Base-by-base conservation (phyloP, 495 filamentous ascomycete genomes). In the Penicillium crystallinum region DNA sequence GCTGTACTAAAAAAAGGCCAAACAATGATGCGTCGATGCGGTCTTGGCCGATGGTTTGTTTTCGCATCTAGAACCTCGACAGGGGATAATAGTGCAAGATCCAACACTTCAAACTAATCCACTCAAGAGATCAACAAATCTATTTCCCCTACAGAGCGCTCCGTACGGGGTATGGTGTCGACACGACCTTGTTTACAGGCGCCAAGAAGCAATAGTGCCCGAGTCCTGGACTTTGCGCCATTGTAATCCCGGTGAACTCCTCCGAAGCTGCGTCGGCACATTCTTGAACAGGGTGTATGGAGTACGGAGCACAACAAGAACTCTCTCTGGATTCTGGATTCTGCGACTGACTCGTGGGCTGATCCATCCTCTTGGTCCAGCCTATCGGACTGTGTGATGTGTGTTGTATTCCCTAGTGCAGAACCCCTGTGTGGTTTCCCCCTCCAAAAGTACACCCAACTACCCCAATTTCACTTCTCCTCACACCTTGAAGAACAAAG, bases 41-140 rank as follows among this genome's bases (percentile, higher is more conserved):
- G 23, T 3, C 23, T 90, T 93, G 41, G 87, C 89, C 23, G 3
- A 27, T 27, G 23, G 23, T 3, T 3, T 27, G 3, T 7, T 27
- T 27, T 27, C n/a, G n/a, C n/a, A 27, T 27, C 23, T 27, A 3
- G 23, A 27, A 7, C 23, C 29, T 78, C 66, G 4, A 10, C 18
- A n/a, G n/a, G n/a, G n/a, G n/a, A n/a, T 14, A 21, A 22, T n/a
- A n/a, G 6, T n/a, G 7, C 12, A 43, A 27, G 3, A 22, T 4
- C 40, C 9, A n/a, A 10, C 10, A 4, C n/a, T 29, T n/a, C 40
- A 11, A 27, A 15, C 23, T 27, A 11, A 12, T 17, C 7, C n/a
- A 43, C 3, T 6, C 23, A 66, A 91, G 93, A 0, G 87, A 81
- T 9, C 77, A 25, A 17, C n/a, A 1, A 9, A 17, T 10, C 29